A percentile compares a stretch with the other conserved stretches of the same genome.
phyloP scores from a whole-genome alignment of 495 filamentous ascomycete species.

The Penicillium flavigenum region DNA sequence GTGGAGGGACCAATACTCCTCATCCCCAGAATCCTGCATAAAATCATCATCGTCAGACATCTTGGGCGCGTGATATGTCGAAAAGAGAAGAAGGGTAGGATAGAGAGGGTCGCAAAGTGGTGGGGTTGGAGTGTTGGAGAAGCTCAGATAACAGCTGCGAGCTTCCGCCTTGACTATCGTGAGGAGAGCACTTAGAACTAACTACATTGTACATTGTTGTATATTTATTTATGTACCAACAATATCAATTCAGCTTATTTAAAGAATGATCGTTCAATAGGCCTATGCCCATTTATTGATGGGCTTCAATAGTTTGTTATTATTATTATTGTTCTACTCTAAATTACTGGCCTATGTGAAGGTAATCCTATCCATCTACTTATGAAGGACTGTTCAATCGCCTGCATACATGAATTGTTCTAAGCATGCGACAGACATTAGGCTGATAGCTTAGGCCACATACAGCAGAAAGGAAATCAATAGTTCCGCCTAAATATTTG shows the following conservation, averaged over 20 bases:
- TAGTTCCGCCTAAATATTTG: not conserved
- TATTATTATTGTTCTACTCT: not conserved
- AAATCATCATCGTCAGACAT: conserved; percentile 99
- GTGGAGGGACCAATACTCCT: conserved; percentile 53
- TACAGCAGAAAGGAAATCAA: conserved; percentile 1
- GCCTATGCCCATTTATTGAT: not conserved
- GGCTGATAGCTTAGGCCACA: not conserved
- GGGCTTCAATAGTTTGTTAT: not conserved
- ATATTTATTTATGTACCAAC: not conserved
- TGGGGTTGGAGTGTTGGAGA: conserved; percentile 22
- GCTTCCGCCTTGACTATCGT: conserved; percentile 10
- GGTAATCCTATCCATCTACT: not conserved
- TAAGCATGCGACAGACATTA: not conserved
- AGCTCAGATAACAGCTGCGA: conserved; percentile 16
- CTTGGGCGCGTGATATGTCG: conserved; percentile 11
- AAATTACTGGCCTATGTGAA: not conserved
- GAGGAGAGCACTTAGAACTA: not conserved
- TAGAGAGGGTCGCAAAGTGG: conserved; percentile 8
- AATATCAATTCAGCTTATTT: not conserved
- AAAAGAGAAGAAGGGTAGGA: not conserved
- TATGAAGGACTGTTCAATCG: not conserved
- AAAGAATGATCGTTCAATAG: not conserved
- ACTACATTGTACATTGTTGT: not conserved
- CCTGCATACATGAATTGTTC: not conserved
- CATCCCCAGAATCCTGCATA: conserved; percentile 96